Conservation (phyloP, 257 asterid species). For the Jacaranda mimosifolia region DNA sequence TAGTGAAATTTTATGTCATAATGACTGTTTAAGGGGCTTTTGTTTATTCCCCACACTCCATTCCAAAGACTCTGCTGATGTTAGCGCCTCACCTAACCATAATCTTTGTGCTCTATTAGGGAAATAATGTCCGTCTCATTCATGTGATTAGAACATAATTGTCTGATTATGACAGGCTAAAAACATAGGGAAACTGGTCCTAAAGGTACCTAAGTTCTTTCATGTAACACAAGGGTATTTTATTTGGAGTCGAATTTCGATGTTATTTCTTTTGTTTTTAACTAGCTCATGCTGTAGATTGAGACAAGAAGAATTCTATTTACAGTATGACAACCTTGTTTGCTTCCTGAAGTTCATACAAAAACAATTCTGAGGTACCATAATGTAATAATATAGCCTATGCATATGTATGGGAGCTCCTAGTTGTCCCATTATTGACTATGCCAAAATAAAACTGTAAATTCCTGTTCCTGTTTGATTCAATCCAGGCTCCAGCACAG, state of each 20-base stretch:
- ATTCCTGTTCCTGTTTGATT: slow-evolving; percentile 27
- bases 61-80: slow-evolving; percentile 31
- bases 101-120: slow-evolving; percentile 38
- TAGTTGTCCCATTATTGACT: slow-evolving; percentile 30
- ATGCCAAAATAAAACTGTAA: slow-evolving; percentile 28
- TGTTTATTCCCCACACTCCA: too few relatives aligned
- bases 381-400: slow-evolving; percentile 1
- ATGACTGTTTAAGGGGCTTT: background rate
- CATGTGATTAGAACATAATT: slow-evolving; percentile 35
- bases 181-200: background rate
- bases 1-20: slow-evolving; percentile 36
- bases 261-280: slow-evolving; percentile 8
- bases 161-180: slow-evolving; percentile 33
- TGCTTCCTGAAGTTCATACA: slow-evolving; percentile 32
- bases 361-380: background rate
- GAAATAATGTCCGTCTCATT: slow-evolving; percentile 26
- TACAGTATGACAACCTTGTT: slow-evolving; percentile 31
- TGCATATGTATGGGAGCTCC: background rate
- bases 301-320: slow-evolving; percentile 35
- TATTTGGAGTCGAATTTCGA: too few relatives aligned
- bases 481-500: slow-evolving; percentile 24
- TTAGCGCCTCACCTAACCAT: slow-evolving; percentile 44
- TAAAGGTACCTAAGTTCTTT: too few relatives aligned
- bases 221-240: too few relatives aligned
- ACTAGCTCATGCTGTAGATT: background rate